Evolutionary conservation across 1,284 basidiomycete species (phyloP).

Genomic region (Volvariella volvacea): DNA sequence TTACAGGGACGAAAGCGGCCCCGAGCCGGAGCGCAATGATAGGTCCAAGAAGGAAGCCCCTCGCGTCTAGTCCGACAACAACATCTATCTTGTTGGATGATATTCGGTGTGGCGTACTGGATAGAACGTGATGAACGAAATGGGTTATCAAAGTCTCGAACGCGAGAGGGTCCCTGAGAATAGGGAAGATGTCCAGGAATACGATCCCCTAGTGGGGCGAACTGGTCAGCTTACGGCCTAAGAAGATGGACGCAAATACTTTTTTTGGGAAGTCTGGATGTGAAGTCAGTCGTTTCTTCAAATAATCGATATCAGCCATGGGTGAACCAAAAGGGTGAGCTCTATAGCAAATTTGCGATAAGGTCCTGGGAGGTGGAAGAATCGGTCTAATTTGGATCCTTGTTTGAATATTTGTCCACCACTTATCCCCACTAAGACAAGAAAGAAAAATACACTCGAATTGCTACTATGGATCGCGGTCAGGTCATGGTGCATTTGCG

Average conservation of each 20-base stretch:
- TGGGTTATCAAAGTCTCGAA: slow-evolving; percentile 93
- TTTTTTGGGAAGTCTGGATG: slow-evolving; percentile 87
- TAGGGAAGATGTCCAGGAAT: slow-evolving; percentile 89
- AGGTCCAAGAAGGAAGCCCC: slow-evolving; percentile 95
- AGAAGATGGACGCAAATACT: slow-evolving; percentile 32
- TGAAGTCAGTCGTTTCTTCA: slow-evolving; percentile 60
- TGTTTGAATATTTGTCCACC: no score
- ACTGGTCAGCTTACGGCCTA: slow-evolving; percentile 2
- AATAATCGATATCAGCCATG: slow-evolving; percentile 76
- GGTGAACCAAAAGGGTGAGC: slow-evolving; percentile 9
- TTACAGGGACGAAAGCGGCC: slow-evolving; percentile 93
- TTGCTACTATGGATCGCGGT: no score
- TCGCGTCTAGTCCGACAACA: slow-evolving; percentile 92
- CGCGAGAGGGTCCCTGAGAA: slow-evolving; percentile 76
- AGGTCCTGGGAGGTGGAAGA: slow-evolving; percentile 12
- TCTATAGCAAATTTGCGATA: slow-evolving; percentile 9
- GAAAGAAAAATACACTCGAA: no score
- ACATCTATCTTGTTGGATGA: slow-evolving; percentile 80
- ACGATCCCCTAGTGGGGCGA: slow-evolving; percentile 53
- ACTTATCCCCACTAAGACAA: no score
- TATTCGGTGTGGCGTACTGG: slow-evolving; percentile 58
- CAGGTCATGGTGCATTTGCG: slow-evolving; percentile 11
- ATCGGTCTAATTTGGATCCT: no score
- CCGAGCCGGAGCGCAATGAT: slow-evolving; percentile 87
- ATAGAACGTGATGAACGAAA: slow-evolving; percentile 82